phyloP scores from a whole-genome alignment of 75 land plant species.

The Pinus tabuliformis region DNA sequence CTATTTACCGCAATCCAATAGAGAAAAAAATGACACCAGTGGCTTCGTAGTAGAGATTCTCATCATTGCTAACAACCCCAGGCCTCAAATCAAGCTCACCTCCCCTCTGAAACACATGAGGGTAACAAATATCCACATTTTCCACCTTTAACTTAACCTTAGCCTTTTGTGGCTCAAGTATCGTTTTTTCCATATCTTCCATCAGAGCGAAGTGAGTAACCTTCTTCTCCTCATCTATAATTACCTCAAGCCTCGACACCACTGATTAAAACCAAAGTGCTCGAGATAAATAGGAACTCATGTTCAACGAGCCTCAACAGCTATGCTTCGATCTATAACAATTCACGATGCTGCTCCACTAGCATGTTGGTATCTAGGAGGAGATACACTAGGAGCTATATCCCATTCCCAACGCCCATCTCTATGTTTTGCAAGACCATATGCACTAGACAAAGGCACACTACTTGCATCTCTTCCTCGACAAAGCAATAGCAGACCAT shows the following conservation, averaged over 20 bases:
- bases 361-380: too few relatives aligned
- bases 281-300: too few relatives aligned
- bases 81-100: constrained; percentile 90
- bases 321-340: too few relatives aligned
- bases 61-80: constrained; percentile 93
- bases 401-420: too few relatives aligned
- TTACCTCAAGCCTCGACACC: constrained; percentile 85
- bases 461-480: too few relatives aligned
- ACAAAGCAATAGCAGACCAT: too few relatives aligned
- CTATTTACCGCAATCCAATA: constrained; percentile 79
- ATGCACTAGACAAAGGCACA: too few relatives aligned
- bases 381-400: too few relatives aligned
- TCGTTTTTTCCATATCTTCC: constrained; percentile 86
- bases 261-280: constrained; percentile 22
- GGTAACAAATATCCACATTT: constrained; percentile 91
- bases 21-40: constrained; percentile 87
- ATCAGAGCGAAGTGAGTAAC: constrained; percentile 81
- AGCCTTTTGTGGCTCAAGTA: constrained; percentile 62
- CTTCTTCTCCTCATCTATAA: constrained; percentile 92
- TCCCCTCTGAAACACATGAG: constrained; percentile 94
- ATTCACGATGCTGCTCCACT: too few relatives aligned
- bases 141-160: constrained; percentile 82
- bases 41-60: constrained; percentile 82
- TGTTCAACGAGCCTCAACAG: too few relatives aligned
- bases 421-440: too few relatives aligned